phyloP scores from a whole-genome alignment of 305 asterid species.

The Andrographis paniculata region DNA sequence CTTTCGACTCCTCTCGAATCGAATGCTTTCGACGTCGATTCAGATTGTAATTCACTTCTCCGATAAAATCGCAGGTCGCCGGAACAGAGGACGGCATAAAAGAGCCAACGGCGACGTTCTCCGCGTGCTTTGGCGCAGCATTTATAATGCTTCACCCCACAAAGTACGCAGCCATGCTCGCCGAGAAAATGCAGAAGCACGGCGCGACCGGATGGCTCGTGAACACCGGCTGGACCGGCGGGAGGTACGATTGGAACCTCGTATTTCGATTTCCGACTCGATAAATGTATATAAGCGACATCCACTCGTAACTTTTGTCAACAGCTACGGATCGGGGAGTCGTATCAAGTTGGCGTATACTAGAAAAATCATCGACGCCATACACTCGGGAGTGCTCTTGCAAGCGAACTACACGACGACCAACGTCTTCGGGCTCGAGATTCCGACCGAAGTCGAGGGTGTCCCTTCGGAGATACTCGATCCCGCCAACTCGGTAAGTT shows the following conservation, averaged over 20 bases:
- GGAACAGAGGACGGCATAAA: conserved; percentile 95
- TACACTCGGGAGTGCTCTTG: conserved; percentile 71
- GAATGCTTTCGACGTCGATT: no score
- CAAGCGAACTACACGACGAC: conserved; percentile 63
- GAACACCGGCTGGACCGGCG: conserved; percentile 97
- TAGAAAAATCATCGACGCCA: conserved; percentile 85
- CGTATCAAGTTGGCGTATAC: conserved; percentile 85
- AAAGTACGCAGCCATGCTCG: conserved; percentile 86
- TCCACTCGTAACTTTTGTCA: background rate
- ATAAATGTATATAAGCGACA: background rate
- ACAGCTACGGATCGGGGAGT: conserved; percentile 77
- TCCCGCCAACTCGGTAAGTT: conserved; percentile 79
- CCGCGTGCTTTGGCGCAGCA: conserved; percentile 99
- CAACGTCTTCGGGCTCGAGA: conserved; percentile 72
- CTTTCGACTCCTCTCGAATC: background rate
- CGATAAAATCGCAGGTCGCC: conserved; percentile 56
- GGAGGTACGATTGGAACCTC: conserved; percentile 54
- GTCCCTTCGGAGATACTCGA: conserved; percentile 84
- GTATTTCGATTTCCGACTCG: background rate
- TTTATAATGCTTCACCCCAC: conserved; percentile 96
- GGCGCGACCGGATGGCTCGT: conserved; percentile 97
- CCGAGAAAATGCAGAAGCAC: conserved; percentile 80
- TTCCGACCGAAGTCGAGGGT: conserved; percentile 73
- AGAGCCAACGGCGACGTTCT: conserved; percentile 92
- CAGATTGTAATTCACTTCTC: no score